Percentiles rank a stretch among this genome's conserved stretches.
Conservation (phyloP, 306 rosid genomes). For the Prunus dulcis region DNA sequence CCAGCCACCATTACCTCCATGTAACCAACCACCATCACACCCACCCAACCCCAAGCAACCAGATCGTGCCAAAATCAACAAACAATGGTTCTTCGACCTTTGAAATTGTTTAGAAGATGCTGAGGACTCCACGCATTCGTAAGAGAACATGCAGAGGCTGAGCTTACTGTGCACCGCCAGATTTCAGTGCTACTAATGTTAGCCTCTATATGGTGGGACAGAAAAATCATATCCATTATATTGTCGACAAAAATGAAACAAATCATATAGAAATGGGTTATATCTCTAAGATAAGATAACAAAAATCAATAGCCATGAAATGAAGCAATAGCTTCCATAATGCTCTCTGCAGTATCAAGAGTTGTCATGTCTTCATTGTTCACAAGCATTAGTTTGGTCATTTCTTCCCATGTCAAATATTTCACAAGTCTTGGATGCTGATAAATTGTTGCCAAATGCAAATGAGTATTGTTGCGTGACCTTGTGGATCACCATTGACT, state of each 20-base stretch:
- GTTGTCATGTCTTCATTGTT: neutral
- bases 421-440: neutral
- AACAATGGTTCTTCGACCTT: too few species aligned
- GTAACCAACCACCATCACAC: too few species aligned
- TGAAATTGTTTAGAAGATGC: neutral
- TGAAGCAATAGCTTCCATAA: neutral
- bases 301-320: neutral
- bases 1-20: too few species aligned
- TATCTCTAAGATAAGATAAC: too few species aligned
- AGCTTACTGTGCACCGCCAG: slow-evolving; percentile 12
- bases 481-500: too few species aligned
- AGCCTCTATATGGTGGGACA: neutral
- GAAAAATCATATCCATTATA: too few species aligned
- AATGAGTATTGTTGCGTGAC: slow-evolving; percentile 15
- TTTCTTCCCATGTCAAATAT: neutral
- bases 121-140: too few species aligned
- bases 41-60: too few species aligned
- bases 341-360: neutral
- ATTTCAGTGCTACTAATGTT: neutral
- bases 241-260: too few species aligned
- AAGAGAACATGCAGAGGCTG: neutral
- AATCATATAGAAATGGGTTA: too few species aligned
- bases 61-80: too few species aligned
- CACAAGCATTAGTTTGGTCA: neutral
- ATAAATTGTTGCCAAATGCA: slow-evolving; percentile 26